A percentile compares a stretch with the other conserved stretches of the same genome.
These are phyloP conservation scores for Chlamydomonas incerta DNA, from an alignment of 139 green algal species.

Conservation along the genomic window DNA sequence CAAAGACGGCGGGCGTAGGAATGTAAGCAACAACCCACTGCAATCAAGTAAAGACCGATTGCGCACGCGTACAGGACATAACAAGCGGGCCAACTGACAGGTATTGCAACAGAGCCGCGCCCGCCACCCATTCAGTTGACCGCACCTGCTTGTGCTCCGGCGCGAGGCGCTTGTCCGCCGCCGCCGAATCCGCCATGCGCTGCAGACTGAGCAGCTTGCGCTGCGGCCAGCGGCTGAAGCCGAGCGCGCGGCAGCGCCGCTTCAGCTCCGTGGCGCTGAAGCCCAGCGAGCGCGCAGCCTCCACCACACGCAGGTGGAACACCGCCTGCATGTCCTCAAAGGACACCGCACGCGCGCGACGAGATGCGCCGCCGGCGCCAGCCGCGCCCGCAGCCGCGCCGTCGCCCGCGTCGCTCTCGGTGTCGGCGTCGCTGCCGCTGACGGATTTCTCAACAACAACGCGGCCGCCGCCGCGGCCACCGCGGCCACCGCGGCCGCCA, in stretches of 20 bases:
- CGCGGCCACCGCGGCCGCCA: no score
- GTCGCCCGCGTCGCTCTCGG: no score
- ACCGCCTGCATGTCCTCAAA: not conserved
- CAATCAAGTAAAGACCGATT: not conserved
- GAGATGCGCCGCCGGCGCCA: no score
- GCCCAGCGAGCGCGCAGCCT: not conserved
- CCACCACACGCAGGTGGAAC: conserved; percentile 1
- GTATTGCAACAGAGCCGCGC: no score
- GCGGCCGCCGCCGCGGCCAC: no score
- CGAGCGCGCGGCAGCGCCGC: conserved; percentile 5
- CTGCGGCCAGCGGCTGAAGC: conserved; percentile 17
- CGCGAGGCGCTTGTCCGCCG: not conserved
- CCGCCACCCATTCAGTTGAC: no score
- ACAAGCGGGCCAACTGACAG: no score
- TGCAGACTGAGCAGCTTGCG: conserved; percentile 14
- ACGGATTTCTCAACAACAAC: no score
- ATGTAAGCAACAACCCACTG: not conserved
- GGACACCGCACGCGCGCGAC: no score
- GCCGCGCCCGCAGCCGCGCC: no score
- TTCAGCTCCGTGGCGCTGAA: conserved; percentile 14
- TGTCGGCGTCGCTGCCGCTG: no score
- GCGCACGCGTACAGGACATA: not conserved
- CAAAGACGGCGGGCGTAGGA: not conserved
- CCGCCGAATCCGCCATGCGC: not conserved
- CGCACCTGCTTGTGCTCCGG: conserved; percentile 5